Base-by-base conservation (phyloP, 2,329 filamentous ascomycete genomes). In the Cladosporium sp. region DNA sequence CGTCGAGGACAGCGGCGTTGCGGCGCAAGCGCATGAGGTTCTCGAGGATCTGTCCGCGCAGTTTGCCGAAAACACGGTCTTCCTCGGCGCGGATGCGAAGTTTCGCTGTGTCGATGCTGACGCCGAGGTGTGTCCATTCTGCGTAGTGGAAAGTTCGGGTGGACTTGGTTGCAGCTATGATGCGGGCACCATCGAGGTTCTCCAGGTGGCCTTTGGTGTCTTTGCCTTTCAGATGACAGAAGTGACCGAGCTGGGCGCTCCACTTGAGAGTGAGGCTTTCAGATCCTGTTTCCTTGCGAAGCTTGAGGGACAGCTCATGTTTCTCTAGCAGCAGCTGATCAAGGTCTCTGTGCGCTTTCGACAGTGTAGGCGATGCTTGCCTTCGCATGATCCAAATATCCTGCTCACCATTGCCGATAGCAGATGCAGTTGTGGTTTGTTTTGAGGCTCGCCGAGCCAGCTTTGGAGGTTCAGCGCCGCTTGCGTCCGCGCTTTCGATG, bases 1-100 rank as follows among this genome's bases (percentile, higher is more conserved):
- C 93, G 76, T 98, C 94, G 23, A 99, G 86, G 0, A 97, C 90
- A n/a, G 88, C 85, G 12, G 94, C 93, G 77, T 97, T 98, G 65
- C 91, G 90, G 6, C 95, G 89, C 16, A 99, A 86, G 72, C 90
- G 92, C 68, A 97, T 88, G 3, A 99, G 85, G 72, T 93, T 94
- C 56, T 86, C 80, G 4, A 98, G 88, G 0, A 97, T 93, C 60
- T 86, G 83, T 67, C 88, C 86, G 33, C 94, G 90, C 10, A 99
- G 83, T 5, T 84, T 80, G 65, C 87, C 83, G 71, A 98, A 92
- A 8, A 99, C 89, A 53, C 86, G 84, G 72, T 92, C 87, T 79
- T 99, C 95, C 77, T 97, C 95, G 66, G 85, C 84, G 44, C 92
- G 88, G 73, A 99, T 96, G 50, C 89, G 89, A 58, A 89, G 81